phyloP scores from a whole-genome alignment of 345 rosid genomes.

The Rhizophora apiculata region DNA sequence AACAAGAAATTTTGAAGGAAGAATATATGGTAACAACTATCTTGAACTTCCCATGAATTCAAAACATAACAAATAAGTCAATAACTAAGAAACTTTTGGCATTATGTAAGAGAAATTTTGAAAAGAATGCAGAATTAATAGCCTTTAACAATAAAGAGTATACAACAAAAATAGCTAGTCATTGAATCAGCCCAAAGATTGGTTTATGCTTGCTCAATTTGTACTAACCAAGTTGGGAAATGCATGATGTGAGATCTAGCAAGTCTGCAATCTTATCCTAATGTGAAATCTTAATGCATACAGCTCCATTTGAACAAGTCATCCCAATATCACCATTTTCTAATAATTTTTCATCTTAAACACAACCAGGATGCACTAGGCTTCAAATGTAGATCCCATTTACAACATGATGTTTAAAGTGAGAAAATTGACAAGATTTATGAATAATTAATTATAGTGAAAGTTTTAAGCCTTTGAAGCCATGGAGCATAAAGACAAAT shows the following conservation, averaged over 20 bases:
- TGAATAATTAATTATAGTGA: constrained; percentile 8
- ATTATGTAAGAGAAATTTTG: too few relatives aligned
- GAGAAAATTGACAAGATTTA: constrained; percentile 5
- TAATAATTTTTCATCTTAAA: constrained; percentile 93
- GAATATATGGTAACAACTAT: too few relatives aligned
- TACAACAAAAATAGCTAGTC: too few relatives aligned
- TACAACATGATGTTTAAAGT: constrained; percentile 30
- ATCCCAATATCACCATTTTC: constrained; percentile 21
- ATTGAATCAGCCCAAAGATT: too few relatives aligned
- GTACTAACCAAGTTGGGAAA: constrained; percentile 64
- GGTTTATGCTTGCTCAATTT: constrained; percentile 66
- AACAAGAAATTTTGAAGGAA: too few relatives aligned
- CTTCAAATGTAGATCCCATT: constrained; percentile 93
- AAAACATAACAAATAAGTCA: too few relatives aligned
- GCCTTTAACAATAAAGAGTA: too few relatives aligned
- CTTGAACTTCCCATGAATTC: too few relatives aligned
- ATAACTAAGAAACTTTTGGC: too few relatives aligned
- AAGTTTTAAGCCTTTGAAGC: not conserved
- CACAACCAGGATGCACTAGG: constrained; percentile 96
- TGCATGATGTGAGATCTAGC: constrained; percentile 57
- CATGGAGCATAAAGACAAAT: constrained; percentile 1
- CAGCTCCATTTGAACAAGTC: constrained; percentile 3
- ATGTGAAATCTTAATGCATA: constrained; percentile 76
- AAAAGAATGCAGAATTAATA: too few relatives aligned
- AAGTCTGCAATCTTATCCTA: constrained; percentile 60